A percentile compares a stretch with the other conserved stretches of the same genome.
These are phyloP conservation scores for Gonapodya sp. DNA, from an alignment of 192 early-diverging fungal genomes.

Conservation along the genomic window DNA sequence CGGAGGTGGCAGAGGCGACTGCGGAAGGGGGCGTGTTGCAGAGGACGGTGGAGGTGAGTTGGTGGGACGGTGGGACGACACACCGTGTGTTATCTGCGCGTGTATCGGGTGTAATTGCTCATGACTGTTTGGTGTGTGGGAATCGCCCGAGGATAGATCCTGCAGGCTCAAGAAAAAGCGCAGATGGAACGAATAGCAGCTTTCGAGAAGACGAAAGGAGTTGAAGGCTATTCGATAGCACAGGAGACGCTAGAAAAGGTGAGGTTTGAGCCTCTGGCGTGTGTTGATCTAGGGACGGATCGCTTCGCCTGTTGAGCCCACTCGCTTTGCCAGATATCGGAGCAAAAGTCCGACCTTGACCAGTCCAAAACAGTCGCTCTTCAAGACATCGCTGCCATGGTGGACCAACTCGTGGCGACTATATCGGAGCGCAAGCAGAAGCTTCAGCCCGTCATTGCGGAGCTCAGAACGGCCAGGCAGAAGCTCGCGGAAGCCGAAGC, in stretches of 20 bases:
- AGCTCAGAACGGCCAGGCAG: conserved; percentile 32
- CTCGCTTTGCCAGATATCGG: conserved; percentile 29
- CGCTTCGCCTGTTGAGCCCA: conserved; percentile 15
- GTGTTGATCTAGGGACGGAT: conserved; percentile 6
- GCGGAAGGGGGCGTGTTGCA: conserved; percentile 44
- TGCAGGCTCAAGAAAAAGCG: conserved; percentile 17
- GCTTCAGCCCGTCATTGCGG: conserved; percentile 42
- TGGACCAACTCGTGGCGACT: conserved; percentile 30
- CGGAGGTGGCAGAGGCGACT: conserved; percentile 36
- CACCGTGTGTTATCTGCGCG: not conserved
- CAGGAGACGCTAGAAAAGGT: conserved; percentile 38
- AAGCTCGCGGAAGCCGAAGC: conserved; percentile 36
- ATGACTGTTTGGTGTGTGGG: too few relatives aligned
- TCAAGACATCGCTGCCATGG: conserved; percentile 40
- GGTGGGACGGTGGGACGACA: too few relatives aligned
- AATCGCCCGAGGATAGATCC: conserved; percentile 20
- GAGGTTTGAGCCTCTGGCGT: not conserved
- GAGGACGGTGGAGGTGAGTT: conserved; percentile 39
- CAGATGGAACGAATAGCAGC: conserved; percentile 20
- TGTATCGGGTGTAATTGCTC: not conserved
- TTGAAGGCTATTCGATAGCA: conserved; percentile 26
- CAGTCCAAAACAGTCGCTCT: conserved; percentile 42
- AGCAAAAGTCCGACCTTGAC: conserved; percentile 45
- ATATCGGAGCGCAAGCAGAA: conserved; percentile 46
- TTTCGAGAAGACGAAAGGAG: conserved; percentile 30